Evolutionary conservation across 2,329 filamentous ascomycete species (phyloP).

Genomic region (Taxawa tesnikishii): DNA sequence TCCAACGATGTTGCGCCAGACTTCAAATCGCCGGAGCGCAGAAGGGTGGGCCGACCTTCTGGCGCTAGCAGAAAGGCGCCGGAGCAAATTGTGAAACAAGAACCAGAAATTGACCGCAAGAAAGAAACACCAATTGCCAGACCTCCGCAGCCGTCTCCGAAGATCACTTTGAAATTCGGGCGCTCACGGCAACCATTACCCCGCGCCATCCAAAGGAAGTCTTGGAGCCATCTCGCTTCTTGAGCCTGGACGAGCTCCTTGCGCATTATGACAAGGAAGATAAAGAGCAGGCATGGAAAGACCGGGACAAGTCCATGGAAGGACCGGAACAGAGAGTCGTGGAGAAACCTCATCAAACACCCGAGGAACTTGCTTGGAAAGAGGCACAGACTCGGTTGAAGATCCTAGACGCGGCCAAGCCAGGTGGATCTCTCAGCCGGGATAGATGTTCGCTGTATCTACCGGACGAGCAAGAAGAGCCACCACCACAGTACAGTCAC

Average conservation of each 20-base stretch:
- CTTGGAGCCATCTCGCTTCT: constrained; percentile 14
- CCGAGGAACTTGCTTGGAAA: constrained; percentile 31
- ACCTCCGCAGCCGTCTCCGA: constrained; percentile 10
- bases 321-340: constrained; percentile 31
- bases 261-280: constrained; percentile 20
- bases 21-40: not conserved
- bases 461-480: constrained; percentile 57
- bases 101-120: too few relatives aligned
- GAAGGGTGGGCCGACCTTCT: too few relatives aligned
- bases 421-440: constrained; percentile 62
- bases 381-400: constrained; percentile 60
- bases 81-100: too few relatives aligned
- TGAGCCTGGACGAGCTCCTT: constrained; percentile 18
- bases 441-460: constrained; percentile 60
- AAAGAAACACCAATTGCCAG: too few relatives aligned
- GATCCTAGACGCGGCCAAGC: constrained; percentile 60
- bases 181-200: constrained; percentile 11
- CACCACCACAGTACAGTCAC: constrained; percentile 71
- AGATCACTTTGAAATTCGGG: constrained; percentile 17
- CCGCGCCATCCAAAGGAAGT: constrained; percentile 20
- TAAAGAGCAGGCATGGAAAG: constrained; percentile 33
- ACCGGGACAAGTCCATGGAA: constrained; percentile 7
- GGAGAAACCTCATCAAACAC: constrained; percentile 41
- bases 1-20: not conserved
- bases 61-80: too few relatives aligned